Conservation (phyloP, 108 stramenopile species). For the Cyclotella choctawhatcheeana region DNA sequence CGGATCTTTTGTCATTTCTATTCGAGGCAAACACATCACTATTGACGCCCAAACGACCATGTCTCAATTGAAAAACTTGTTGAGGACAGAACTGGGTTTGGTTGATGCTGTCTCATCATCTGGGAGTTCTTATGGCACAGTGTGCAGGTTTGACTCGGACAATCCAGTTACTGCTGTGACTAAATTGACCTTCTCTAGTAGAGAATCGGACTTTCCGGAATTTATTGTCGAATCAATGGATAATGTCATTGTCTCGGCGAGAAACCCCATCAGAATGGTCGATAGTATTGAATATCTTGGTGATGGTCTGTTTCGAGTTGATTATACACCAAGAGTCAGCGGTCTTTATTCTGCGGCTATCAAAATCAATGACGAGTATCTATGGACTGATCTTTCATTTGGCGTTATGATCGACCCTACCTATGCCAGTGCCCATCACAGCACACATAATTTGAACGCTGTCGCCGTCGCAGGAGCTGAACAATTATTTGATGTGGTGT, state of each 20-base stretch:
- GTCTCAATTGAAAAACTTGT: constrained; percentile 14
- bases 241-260: constrained; percentile 22
- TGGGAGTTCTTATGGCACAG: constrained; percentile 36
- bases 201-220: constrained; percentile 25
- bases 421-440: constrained; percentile 50
- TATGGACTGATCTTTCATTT: constrained; percentile 56
- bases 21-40: constrained; percentile 21
- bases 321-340: constrained; percentile 67
- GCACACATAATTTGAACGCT: constrained; percentile 51
- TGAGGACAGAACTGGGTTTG: constrained; percentile 22
- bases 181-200: constrained; percentile 12
- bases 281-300: constrained; percentile 58
- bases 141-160: constrained; percentile 28
- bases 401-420: constrained; percentile 65
- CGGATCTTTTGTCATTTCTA: constrained; percentile 41
- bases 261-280: constrained; percentile 45
- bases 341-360: constrained; percentile 65
- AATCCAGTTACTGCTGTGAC: constrained; percentile 33
- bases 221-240: constrained; percentile 23
- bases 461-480: constrained; percentile 65
- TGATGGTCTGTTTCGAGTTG: constrained; percentile 60
- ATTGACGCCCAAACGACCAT: constrained; percentile 23
- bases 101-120: constrained; percentile 3
- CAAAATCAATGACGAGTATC: constrained; percentile 47
- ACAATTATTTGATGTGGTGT: constrained; percentile 61